phyloP scores from a whole-genome alignment of 1,284 basidiomycete genomes.

The Rhizoctonia solani region DNA sequence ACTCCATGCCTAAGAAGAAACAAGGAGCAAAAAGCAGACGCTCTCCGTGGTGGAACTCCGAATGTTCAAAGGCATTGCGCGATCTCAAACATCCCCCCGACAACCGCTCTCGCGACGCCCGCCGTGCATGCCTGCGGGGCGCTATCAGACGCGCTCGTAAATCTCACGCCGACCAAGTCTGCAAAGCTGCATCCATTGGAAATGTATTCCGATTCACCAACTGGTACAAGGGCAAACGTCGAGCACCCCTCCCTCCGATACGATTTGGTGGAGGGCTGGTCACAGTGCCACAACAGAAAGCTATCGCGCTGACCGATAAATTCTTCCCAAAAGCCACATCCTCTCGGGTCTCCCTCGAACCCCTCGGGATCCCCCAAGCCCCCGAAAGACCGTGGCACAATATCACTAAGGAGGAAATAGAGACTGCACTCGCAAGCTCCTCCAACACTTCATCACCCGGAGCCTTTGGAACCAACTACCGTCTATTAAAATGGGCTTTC shows the following conservation, averaged over 20 bases:
- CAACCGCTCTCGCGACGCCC: background rate
- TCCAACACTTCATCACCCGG: constrained; percentile 41
- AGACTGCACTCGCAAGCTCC: constrained; percentile 33
- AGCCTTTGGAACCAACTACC: constrained; percentile 34
- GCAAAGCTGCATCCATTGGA: background rate
- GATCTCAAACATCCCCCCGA: background rate
- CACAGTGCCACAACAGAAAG: constrained; percentile 29
- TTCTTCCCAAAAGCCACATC: constrained; percentile 35
- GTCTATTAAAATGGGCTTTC: constrained; percentile 40
- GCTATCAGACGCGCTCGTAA: background rate
- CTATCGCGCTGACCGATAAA: constrained; percentile 9
- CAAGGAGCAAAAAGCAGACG: too few relatives aligned
- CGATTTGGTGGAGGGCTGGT: background rate
- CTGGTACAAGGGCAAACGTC: too few relatives aligned
- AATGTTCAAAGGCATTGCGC: background rate
- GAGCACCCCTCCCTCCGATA: constrained; percentile 32
- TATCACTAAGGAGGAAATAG: constrained; percentile 37
- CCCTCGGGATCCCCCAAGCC: constrained; percentile 9
- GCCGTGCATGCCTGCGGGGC: background rate
- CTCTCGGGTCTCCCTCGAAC: background rate
- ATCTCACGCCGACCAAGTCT: background rate
- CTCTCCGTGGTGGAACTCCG: too few relatives aligned
- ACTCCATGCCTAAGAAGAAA: too few relatives aligned
- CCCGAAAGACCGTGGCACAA: constrained; percentile 2
- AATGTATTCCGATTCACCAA: too few relatives aligned